Conservation (phyloP, 768 basidiomycete genomes). For the Lactarius pseudohatsudake region DNA sequence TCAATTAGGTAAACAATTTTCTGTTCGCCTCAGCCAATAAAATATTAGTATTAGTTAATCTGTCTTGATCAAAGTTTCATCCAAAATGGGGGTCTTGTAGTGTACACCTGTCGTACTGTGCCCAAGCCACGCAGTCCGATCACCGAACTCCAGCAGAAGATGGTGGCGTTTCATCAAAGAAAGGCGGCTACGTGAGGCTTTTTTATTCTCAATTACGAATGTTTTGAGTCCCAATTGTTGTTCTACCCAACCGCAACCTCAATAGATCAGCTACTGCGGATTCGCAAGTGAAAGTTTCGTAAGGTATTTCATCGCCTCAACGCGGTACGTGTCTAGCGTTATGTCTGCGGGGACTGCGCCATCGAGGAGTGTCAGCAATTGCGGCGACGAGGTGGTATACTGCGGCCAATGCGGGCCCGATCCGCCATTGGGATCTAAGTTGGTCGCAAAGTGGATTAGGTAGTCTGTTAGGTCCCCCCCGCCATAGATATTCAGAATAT, state of each 20-base stretch:
- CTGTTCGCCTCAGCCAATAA: too few relatives aligned
- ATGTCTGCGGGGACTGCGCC: slow-evolving; percentile 4
- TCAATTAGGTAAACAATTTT: too few relatives aligned
- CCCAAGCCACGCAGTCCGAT: too few relatives aligned
- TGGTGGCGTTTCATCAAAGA: too few relatives aligned
- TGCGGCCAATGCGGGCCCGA: slow-evolving; percentile 23
- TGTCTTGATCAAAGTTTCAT: too few relatives aligned
- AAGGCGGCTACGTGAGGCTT: background rate
- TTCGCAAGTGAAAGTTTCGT: slow-evolving; percentile 13
- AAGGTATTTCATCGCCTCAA: slow-evolving; percentile 10
- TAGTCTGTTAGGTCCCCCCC: slow-evolving; percentile 25
- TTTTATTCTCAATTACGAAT: background rate
- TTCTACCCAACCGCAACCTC: background rate
- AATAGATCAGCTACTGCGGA: background rate
- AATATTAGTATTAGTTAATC: too few relatives aligned
- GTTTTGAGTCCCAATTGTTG: background rate
- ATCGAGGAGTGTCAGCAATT: slow-evolving; percentile 27
- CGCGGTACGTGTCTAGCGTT: slow-evolving; percentile 30
- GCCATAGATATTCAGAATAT: slow-evolving; percentile 19
- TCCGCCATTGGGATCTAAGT: slow-evolving; percentile 34
- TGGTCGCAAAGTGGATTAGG: slow-evolving; percentile 32
- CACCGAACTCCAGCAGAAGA: too few relatives aligned
- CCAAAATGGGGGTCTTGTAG: too few relatives aligned
- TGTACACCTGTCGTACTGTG: too few relatives aligned
- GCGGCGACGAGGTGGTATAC: slow-evolving; percentile 14